Base-by-base conservation (phyloP, 2,329 filamentous ascomycete species). In the Curvularia spicifera region DNA sequence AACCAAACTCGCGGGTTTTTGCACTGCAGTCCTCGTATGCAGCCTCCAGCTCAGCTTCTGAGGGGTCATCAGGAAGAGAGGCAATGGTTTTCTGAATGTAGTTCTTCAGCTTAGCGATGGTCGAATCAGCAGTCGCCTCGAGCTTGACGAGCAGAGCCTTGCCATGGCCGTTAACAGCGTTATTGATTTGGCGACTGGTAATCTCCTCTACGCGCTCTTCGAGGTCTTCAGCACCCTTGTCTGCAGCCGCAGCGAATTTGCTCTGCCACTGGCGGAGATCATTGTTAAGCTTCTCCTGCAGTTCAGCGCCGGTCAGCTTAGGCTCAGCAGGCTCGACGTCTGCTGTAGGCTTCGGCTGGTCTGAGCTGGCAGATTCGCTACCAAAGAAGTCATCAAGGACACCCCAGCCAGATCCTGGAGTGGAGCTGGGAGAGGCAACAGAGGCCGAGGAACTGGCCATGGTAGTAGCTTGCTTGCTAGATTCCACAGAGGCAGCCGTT, bases 221-320 rank as follows among this genome's bases (percentile, higher is more conserved):
- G 5, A 91, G 80, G 68, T 90, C 86, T 60, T 88, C 86, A n/a
- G 85, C 81, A 5, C 93, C 93, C 73, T 96, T 93, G 59, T 96
- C 90, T 7, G 91, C 91, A 9, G 93, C 93, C 59, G 88, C 87
- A 28, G 90, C 85, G 73, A 97, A 97, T 71, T 96, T 96, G 61
- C 87, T 86, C 76, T 97, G 90, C 94, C 95, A 99, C 55, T 84
- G 84, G 65, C 86, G 84, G 13, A 99, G 84, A 73, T 99, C 95
- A 44, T 89, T 85, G 1, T 87, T 83, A 42, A 98, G 90, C 62
- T 82, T 84, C 53, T 84, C 84, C 26, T 85, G 83, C 15, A 80
- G 76, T 44, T 84, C 81, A 29, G 63, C 71, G 10, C 65, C 65
- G 4, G 70, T 72, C 15, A 74, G 69, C 37, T 71, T 66, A 4